Evolutionary conservation across 129 eudicot species (phyloP).

Genomic region (Arctium lappa): DNA sequence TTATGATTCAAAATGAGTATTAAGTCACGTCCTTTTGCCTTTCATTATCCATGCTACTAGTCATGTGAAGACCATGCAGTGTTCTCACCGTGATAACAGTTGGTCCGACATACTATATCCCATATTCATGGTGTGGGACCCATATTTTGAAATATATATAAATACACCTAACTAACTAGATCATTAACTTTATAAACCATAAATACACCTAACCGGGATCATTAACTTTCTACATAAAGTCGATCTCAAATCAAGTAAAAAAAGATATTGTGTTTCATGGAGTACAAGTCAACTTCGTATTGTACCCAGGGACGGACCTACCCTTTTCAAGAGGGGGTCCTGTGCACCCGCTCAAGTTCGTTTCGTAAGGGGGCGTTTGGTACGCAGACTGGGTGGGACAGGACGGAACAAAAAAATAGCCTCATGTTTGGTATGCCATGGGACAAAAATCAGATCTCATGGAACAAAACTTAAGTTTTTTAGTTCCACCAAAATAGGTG

Average conservation of each 20-base stretch:
- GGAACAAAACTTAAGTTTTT: too few relatives aligned
- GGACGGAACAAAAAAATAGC: too few relatives aligned
- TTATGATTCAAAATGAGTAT: conserved; percentile 6
- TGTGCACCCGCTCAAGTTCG: too few relatives aligned
- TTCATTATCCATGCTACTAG: conserved; percentile 13
- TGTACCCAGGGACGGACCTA: background rate
- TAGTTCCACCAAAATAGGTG: too few relatives aligned
- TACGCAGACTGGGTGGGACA: too few relatives aligned
- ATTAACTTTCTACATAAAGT: background rate
- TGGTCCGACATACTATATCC: conserved; percentile 27
- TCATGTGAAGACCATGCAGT: conserved; percentile 12
- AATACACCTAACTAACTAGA: conserved; percentile 25
- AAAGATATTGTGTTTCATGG: background rate
- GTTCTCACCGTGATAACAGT: conserved; percentile 21
- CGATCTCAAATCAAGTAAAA: background rate
- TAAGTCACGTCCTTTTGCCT: conserved; percentile 5
- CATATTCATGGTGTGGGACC: conserved; percentile 23
- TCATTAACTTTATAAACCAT: background rate
- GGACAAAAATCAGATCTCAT: too few relatives aligned
- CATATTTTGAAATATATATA: background rate
- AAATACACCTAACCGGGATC: conserved; percentile 1
- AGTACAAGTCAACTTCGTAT: background rate
- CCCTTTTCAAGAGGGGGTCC: too few relatives aligned
- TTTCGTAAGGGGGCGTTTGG: too few relatives aligned
- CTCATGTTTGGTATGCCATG: too few relatives aligned